Base-by-base conservation (phyloP, 2,329 filamentous ascomycete species). In the Claviceps purpurea region DNA sequence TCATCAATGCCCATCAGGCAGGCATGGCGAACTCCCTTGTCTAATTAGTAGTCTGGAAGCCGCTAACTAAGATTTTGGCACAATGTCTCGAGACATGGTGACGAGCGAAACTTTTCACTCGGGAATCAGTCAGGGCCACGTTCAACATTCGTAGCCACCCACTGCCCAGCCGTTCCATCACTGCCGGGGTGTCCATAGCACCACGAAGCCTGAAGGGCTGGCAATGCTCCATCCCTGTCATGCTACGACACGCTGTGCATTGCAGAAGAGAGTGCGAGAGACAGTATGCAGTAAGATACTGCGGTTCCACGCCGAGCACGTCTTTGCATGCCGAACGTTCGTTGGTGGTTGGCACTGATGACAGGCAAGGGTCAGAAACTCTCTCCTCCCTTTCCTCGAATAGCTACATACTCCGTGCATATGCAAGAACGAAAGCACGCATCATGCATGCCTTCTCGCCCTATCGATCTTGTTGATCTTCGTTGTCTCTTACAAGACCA, bases 151-250 rank as follows among this genome's bases (percentile, higher is more conserved):
- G 8, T 52, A 49, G 52, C 52, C 55, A 56, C 48, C 53, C n/a
- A n/a, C n/a, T n/a, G n/a, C n/a, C n/a, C 57, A 56, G 54, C 55
- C 55, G 54, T 50, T 46, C 26, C 37, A 53, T 52, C 50, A 54
- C 50, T 52, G 47, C 55, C 50, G 51, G 55, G 56, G 52, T 51
- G 53, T 51, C 48, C 44, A 50, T 55, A 57, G 54, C 50, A 54
- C 55, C 51, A 49, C 49, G 52, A 51, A 56, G 54, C 55, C 52
- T 58, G 24, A 26, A 26, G 24, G 24, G 24, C 24, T 26, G 55
- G 53, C 56, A 45, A 55, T 54, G 45, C 49, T 51, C 46, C 41
- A 51, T 55, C 56, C 57, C 54, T 58, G 56, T 52, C 51, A 41
- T 54, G 41, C 50, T 50, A 54, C 37, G 37, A 52, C 37, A 53